Evolutionary conservation across 208 protist genomes (phyloP).

Genomic region (Leishmania martiniquensis): DNA sequence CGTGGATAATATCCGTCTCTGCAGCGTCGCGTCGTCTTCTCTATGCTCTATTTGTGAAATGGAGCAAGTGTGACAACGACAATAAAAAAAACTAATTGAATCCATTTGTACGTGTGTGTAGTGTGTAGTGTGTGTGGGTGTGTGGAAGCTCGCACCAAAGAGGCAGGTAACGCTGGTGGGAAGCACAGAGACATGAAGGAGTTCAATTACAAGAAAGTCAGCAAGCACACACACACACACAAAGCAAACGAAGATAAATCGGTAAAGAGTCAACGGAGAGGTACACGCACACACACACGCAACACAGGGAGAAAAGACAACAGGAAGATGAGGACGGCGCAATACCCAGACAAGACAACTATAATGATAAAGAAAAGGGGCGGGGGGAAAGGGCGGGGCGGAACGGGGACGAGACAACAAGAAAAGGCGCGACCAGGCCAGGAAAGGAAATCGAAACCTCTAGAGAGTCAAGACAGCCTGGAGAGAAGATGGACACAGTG

Average conservation of each 20-base stretch:
- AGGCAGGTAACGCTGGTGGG: background rate
- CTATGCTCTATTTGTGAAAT: background rate
- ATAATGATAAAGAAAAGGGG: background rate
- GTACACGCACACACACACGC: background rate
- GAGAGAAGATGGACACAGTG: conserved; percentile 13
- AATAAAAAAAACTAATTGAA: background rate
- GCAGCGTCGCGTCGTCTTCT: too few species aligned
- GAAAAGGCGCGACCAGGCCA: background rate
- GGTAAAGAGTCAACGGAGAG: background rate
- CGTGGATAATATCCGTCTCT: background rate
- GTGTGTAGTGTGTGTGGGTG: background rate
- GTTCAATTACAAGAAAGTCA: conserved; percentile 8
- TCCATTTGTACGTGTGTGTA: background rate
- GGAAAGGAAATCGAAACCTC: background rate
- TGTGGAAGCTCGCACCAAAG: background rate
- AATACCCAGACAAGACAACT: background rate
- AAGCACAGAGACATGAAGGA: conserved; percentile 17
- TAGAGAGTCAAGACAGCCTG: conserved; percentile 8
- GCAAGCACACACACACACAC: background rate
- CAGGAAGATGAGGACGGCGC: background rate
- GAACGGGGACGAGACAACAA: background rate
- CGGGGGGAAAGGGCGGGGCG: background rate
- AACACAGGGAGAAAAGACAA: background rate
- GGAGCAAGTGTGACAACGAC: background rate
- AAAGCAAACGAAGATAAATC: background rate